A percentile compares a stretch with the other conserved stretches of the same genome.
These are phyloP conservation scores for Musa troglodytarum DNA, from an alignment of 176 grass and related monocot genomes.

Conservation along the genomic window DNA sequence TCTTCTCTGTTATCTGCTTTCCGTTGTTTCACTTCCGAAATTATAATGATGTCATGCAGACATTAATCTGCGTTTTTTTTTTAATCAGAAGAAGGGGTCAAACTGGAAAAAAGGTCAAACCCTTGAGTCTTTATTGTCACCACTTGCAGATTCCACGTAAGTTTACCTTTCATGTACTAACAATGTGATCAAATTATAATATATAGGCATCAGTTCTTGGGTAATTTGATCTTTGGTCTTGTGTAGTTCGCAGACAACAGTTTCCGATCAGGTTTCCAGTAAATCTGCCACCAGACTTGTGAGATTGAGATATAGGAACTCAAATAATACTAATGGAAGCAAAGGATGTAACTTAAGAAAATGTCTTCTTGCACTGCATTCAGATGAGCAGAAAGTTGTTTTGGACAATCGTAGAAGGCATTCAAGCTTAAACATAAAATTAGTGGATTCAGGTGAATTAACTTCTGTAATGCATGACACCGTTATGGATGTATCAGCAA, in stretches of 20 bases:
- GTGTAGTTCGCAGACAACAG: slow-evolving; percentile 37
- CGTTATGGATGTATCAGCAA: slow-evolving; percentile 16
- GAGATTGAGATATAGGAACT: slow-evolving; percentile 58
- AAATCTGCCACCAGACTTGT: slow-evolving; percentile 57
- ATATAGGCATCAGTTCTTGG: slow-evolving; percentile 9
- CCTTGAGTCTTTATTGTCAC: slow-evolving; percentile 68
- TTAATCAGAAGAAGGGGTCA: slow-evolving; percentile 64
- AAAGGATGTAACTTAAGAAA: slow-evolving; percentile 36
- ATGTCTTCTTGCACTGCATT: slow-evolving; percentile 66
- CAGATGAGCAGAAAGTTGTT: slow-evolving; percentile 58
- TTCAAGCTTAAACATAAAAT: slow-evolving; percentile 35
- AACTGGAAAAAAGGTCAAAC: slow-evolving; percentile 80
- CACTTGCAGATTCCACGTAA: slow-evolving; percentile 48
- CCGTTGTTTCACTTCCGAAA: not conserved
- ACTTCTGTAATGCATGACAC: slow-evolving; percentile 30
- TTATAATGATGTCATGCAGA: not conserved
- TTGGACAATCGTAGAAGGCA: slow-evolving; percentile 41
- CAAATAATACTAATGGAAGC: slow-evolving; percentile 35
- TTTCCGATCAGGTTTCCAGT: slow-evolving; percentile 45
- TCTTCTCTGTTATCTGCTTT: too few relatives aligned
- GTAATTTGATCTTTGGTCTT: slow-evolving; percentile 23
- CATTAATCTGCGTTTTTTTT: slow-evolving; percentile 5
- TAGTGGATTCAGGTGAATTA: slow-evolving; percentile 37
- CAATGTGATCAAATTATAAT: slow-evolving; percentile 9
- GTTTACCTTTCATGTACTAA: slow-evolving; percentile 12